Base-by-base conservation (phyloP, 192 early-diverging fungal species). In the Entophlyctis luteolus region DNA sequence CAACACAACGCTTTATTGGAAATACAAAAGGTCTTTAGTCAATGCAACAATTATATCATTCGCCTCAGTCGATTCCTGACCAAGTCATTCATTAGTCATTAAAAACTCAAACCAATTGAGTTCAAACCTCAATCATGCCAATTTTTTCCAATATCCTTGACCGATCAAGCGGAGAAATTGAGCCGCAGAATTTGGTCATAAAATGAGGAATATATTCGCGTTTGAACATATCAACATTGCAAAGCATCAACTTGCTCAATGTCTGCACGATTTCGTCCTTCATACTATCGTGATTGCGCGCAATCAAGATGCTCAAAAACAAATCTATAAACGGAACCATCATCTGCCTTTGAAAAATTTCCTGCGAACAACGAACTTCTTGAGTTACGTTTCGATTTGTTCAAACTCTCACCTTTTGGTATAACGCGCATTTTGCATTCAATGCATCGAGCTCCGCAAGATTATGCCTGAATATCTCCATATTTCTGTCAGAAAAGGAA, bases 381-480 rank as follows among this genome's bases (percentile, higher is more conserved):
- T 53, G 16, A 27, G 2, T 22, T 0, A 3, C 4, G 18, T 47
- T 22, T 22, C 22, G 18, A 47, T 22, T 1, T 16, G 45, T 47
- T 1, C 2, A 2, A 47, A 47, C 16, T 27, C 31, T 36, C 32
- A 57, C 70, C 62, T 72, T 72, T 12, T 23, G 49, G 42, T 55
- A 72, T 23, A 72, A 32, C 22, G 28, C 35, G 32, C 54, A 65
- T 32, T 58, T 72, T 34, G 52, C 18, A 31, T 72, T 54, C 16
- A 72, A 33, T 10, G 36, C 10, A 14, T 54, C 32, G 3, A 72
- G 62, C n/a, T 34, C 36, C n/a, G 36, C 23, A 39, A 72, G 31
- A 38, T 72, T 66, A 36, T 72, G 62, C 53, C 52, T 28, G 34
- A 72, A 65, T 4, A 72, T 48, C 28, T 72, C 70, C 32, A 63